These are phyloP conservation scores for Ricinus communis DNA, from an alignment of 345 rosid genomes.

Conservation along the genomic window DNA sequence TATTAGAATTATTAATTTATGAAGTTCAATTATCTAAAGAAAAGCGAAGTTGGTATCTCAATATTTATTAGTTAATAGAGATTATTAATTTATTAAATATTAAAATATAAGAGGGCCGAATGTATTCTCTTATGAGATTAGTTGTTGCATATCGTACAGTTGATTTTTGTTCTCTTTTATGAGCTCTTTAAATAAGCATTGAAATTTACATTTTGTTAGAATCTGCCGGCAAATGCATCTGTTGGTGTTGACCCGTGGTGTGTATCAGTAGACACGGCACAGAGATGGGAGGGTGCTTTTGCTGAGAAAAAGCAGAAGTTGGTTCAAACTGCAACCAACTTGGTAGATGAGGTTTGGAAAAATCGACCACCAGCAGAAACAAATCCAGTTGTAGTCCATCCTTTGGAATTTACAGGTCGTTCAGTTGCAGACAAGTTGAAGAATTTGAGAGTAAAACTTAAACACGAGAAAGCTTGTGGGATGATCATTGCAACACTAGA, in stretches of 20 bases:
- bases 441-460: slow-evolving; percentile 63
- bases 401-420: slow-evolving; percentile 66
- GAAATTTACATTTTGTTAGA: slow-evolving; percentile 43
- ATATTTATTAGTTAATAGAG: no score
- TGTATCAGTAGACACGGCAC: slow-evolving; percentile 77
- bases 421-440: slow-evolving; percentile 61
- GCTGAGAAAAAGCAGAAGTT: slow-evolving; percentile 65
- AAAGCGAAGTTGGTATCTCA: no score
- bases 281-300: slow-evolving; percentile 69
- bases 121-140: not conserved
- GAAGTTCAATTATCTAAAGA: no score
- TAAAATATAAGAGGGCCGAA: no score
- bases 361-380: slow-evolving; percentile 60
- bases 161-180: no score
- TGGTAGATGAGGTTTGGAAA: slow-evolving; percentile 87
- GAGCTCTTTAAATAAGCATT: no score
- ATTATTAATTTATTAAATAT: no score
- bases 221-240: slow-evolving; percentile 61
- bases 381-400: slow-evolving; percentile 62
- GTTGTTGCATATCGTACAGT: not conserved
- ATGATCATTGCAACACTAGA: slow-evolving; percentile 79
- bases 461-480: slow-evolving; percentile 53
- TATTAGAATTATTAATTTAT: no score
- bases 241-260: slow-evolving; percentile 91
- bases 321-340: slow-evolving; percentile 62